Percentiles rank a stretch among this genome's conserved stretches.
Conservation (phyloP, 2,329 filamentous ascomycete species). For the Emericellopsis atlantica region DNA sequence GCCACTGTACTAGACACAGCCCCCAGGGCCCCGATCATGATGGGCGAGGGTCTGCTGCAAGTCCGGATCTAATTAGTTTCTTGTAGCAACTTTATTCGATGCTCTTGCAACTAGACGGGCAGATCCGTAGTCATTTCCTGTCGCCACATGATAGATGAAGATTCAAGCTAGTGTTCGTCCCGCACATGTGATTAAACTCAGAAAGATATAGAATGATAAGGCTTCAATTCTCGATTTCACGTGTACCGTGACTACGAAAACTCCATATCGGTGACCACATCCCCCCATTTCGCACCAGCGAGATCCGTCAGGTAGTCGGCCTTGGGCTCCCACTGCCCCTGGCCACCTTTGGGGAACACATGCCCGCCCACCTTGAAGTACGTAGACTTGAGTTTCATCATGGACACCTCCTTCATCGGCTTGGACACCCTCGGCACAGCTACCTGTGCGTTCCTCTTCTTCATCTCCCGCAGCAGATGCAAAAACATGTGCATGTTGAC, state of each 20-base stretch:
- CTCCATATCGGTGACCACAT: conserved; percentile 11
- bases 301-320: conserved; percentile 15
- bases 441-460: neutral
- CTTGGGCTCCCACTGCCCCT: conserved; percentile 17
- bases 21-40: no score
- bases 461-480: conserved; percentile 37
- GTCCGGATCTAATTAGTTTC: no score
- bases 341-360: conserved; percentile 32
- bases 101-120: no score
- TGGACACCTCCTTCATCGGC: conserved; percentile 14
- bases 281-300: conserved; percentile 15
- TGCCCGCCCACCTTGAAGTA: conserved; percentile 30
- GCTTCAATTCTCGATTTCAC: no score
- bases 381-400: conserved; percentile 33
- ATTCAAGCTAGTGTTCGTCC: no score
- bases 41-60: no score
- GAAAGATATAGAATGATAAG: no score
- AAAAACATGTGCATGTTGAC: conserved; percentile 33
- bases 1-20: no score
- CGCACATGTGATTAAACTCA: no score
- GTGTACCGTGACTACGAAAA: neutral
- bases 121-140: no score
- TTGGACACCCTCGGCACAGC: neutral
- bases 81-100: no score
- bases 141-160: no score